phyloP scores from a whole-genome alignment of 768 basidiomycete species.

The Tulasnella sp. region DNA sequence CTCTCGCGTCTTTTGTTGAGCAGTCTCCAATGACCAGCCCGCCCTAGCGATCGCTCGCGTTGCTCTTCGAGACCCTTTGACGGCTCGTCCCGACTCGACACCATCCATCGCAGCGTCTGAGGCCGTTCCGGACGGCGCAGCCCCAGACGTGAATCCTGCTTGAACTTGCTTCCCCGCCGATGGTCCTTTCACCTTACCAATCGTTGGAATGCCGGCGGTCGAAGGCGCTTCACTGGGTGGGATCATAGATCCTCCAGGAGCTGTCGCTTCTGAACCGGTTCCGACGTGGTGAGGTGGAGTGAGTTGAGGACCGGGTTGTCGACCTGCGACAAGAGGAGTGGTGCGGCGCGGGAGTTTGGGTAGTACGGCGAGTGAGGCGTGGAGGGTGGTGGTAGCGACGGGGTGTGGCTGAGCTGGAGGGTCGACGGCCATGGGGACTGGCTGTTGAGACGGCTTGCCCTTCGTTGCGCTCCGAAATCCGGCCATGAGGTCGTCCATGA shows the following conservation, averaged over 20 bases:
- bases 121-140: neutral
- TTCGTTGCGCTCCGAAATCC: neutral
- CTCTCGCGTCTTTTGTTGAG: neutral
- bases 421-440: neutral
- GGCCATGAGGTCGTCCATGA: neutral
- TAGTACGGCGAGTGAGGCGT: neutral
- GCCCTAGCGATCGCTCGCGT: neutral
- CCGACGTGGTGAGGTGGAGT: neutral
- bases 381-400: neutral
- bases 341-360: neutral
- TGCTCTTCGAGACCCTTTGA: neutral
- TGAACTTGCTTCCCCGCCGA: neutral
- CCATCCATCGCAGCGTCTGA: neutral
- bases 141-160: neutral
- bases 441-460: neutral
- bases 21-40: neutral
- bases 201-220: neutral
- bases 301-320: neutral
- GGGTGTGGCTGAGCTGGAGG: neutral
- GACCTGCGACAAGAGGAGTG: neutral
- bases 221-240: neutral
- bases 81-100: neutral
- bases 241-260: neutral
- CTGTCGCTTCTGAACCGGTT: neutral
- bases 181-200: neutral